Base-by-base conservation (phyloP, 208 protist genomes). In the Angomonas ambiguus region DNA sequence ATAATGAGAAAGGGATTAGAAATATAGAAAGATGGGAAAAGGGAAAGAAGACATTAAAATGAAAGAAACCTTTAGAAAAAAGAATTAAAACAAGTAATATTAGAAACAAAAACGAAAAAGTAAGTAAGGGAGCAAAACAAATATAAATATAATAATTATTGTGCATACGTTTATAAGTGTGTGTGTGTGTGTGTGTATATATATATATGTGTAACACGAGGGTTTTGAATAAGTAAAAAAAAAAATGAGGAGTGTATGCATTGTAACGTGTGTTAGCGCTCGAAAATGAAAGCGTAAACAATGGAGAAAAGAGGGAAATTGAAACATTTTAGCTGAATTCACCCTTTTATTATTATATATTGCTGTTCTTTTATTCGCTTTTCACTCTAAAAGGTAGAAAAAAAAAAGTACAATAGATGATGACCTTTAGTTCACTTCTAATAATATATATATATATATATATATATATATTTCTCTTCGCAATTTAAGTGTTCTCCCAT, bases 171-270 rank as follows among this genome's bases (percentile, higher is more conserved):
- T 20, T 18, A 18, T 11, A 48, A 48, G 18, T 48, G 18, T 20
- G 11, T 11, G 38, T 20, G 38, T 11, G 18, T 20, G 38, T 11
- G 18, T 11, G 18, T 11, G 18, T 11, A 48, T 20, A 20, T 11
- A 18, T 20, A 20, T 48, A n/a, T n/a, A n/a, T n/a, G n/a, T n/a
- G n/a, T n/a, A n/a, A n/a, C n/a, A n/a, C n/a, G n/a, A n/a, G n/a
- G n/a, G n/a, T n/a, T n/a, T n/a, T n/a, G n/a, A n/a, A 48, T 20
- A 48, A 18, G 38, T 11, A n/a, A 58, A 38, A 69, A 62, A 18
- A 65, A 8, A 27, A 34, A 38, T 74, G 30, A 67, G 4, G 42
- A 20, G 18, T 53, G 56, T 61, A n/a, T n/a, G n/a, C n/a, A n/a
- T n/a, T n/a, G n/a, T n/a, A n/a, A n/a, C n/a, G 11, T 20, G 13